phyloP scores from a whole-genome alignment of 2,329 filamentous ascomycete species.

The Alternaria dauci region DNA sequence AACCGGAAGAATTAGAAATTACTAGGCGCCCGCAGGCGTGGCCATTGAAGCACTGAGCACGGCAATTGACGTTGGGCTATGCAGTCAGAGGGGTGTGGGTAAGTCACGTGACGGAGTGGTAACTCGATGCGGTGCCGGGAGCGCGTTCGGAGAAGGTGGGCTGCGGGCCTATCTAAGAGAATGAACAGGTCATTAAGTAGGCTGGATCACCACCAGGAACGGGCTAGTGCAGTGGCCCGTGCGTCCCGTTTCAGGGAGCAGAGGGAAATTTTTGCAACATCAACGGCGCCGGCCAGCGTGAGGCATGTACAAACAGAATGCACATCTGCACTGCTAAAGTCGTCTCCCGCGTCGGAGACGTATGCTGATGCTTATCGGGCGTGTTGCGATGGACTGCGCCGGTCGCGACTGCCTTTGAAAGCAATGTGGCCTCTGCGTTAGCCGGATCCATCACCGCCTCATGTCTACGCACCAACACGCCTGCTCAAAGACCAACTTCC shows the following conservation, averaged over 20 bases:
- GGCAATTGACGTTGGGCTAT: neutral
- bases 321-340: neutral
- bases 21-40: constrained; percentile 29
- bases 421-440: constrained; percentile 32
- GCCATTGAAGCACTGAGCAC: constrained; percentile 32
- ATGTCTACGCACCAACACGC: constrained; percentile 20
- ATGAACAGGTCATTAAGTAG: constrained; percentile 30
- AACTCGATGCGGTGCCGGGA: constrained; percentile 37
- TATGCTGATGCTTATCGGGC: neutral
- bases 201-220: constrained; percentile 26
- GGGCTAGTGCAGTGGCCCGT: constrained; percentile 30
- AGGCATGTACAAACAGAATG: neutral
- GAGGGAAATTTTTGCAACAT: constrained; percentile 41
- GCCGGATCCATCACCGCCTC: constrained; percentile 33
- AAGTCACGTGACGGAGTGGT: constrained; percentile 36
- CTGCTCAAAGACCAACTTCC: constrained; percentile 17
- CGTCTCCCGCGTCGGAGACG: neutral
- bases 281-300: constrained; percentile 30
- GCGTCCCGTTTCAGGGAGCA: constrained; percentile 38
- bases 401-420: constrained; percentile 27
- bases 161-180: constrained; percentile 41
- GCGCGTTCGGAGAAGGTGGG: constrained; percentile 41
- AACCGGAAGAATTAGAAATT: constrained; percentile 37
- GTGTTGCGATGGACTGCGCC: constrained; percentile 7
- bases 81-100: constrained; percentile 8